Percentiles rank a stretch among this genome's conserved stretches.
phyloP scores from a whole-genome alignment of 2,329 filamentous ascomycete species.

The Ophiostoma sp. region DNA sequence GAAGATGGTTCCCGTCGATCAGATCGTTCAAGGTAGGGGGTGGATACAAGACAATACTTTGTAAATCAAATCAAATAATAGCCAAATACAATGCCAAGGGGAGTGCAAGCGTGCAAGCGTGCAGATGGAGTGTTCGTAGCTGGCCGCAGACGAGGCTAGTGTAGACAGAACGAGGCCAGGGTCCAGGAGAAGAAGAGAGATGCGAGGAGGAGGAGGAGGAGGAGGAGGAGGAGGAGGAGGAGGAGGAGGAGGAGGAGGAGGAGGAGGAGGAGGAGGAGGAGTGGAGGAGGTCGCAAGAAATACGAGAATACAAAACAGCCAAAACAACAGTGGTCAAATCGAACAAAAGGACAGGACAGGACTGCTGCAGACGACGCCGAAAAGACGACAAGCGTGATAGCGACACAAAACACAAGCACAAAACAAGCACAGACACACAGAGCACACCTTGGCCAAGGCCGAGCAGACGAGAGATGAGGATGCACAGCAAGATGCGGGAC shows the following conservation, averaged over 20 bases:
- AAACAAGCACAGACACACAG: neutral
- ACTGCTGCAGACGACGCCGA: neutral
- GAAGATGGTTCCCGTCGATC: neutral
- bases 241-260: neutral
- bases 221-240: neutral
- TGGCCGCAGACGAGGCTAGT: neutral
- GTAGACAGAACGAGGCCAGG: neutral
- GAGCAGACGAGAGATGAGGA: neutral
- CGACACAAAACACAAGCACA: neutral
- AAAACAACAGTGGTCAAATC: neutral
- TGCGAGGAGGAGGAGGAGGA: neutral
- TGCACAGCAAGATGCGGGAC: neutral
- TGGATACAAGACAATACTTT: neutral
- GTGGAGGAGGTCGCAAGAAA: neutral
- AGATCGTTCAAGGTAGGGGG: neutral
- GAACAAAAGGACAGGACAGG: slow-evolving; percentile 1
- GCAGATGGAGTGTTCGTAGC: slow-evolving; percentile 9
- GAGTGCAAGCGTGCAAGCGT: neutral
- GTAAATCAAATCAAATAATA: neutral
- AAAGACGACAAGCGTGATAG: slow-evolving; percentile 1
- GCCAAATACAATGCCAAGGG: neutral
- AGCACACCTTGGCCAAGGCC: neutral
- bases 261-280: neutral
- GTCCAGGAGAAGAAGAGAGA: neutral
- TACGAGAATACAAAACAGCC: neutral